phyloP scores from a whole-genome alignment of 495 filamentous ascomycete genomes.

The Venustampulla echinocandica region DNA sequence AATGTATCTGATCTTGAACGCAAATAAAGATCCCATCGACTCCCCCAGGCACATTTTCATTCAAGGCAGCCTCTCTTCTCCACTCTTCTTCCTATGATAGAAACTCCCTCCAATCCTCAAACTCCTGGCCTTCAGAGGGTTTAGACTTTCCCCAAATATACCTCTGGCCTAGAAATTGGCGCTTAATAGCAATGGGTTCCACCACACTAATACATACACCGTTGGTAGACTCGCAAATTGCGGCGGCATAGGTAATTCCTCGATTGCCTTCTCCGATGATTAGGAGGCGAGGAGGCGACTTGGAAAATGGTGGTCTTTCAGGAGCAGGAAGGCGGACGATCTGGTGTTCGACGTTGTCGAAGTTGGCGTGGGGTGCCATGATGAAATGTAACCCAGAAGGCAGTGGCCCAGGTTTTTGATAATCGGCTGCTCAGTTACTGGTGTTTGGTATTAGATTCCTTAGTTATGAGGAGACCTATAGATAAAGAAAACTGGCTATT shows the following conservation, averaged over 20 bases:
- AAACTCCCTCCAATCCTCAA: conserved; percentile 64
- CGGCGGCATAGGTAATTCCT: background rate
- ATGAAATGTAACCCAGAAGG: too few species aligned
- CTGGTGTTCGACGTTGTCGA: too few species aligned
- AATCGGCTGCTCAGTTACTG: too few species aligned
- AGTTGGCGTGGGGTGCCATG: conserved; percentile 24
- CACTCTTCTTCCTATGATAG: conserved; percentile 50
- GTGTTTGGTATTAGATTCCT: too few species aligned
- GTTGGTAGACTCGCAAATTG: background rate
- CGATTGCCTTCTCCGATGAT: background rate
- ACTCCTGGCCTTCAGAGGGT: conserved; percentile 47
- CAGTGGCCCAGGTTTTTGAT: too few species aligned
- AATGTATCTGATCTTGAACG: conserved; percentile 76
- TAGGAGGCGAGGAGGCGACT: background rate
- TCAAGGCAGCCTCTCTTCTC: conserved; percentile 28
- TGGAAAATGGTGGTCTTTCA: too few species aligned
- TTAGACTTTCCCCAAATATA: conserved; percentile 51
- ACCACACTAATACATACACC: conserved; percentile 54
- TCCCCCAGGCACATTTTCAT: conserved; percentile 31
- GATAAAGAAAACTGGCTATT: too few species aligned
- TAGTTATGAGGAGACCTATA: too few species aligned
- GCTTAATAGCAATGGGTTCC: conserved; percentile 73
- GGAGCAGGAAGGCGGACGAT: too few species aligned
- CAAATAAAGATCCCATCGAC: conserved; percentile 80
- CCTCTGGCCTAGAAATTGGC: conserved; percentile 50